These are phyloP conservation scores for Mimosa bimucronata DNA, from an alignment of 306 rosid species.

Conservation along the genomic window DNA sequence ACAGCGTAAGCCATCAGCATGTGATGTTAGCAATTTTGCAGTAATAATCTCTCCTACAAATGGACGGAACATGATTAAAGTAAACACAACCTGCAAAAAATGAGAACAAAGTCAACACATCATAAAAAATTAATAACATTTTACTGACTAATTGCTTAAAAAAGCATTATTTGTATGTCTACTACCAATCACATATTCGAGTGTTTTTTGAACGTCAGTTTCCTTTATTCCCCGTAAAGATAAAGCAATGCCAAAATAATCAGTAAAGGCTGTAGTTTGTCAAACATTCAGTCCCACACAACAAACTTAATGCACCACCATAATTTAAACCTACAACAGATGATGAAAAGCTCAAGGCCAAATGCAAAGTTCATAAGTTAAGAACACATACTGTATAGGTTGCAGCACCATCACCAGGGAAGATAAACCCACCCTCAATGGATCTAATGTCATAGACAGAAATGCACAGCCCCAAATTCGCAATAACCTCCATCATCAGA, in stretches of 20 bases:
- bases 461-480: slow-evolving; percentile 80
- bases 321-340: slow-evolving; percentile 1
- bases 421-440: slow-evolving; percentile 71
- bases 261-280: not conserved
- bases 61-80: slow-evolving; percentile 76
- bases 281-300: slow-evolving; percentile 1
- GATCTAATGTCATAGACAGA: slow-evolving; percentile 76
- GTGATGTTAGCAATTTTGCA: slow-evolving; percentile 63
- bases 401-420: slow-evolving; percentile 77
- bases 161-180: not conserved
- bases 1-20: slow-evolving; percentile 63
- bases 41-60: slow-evolving; percentile 71
- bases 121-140: not conserved
- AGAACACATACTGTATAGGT: slow-evolving; percentile 59
- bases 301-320: slow-evolving; percentile 10
- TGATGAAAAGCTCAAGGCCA: slow-evolving; percentile 30
- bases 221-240: not conserved
- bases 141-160: slow-evolving; percentile 10
- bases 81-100: slow-evolving; percentile 65
- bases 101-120: slow-evolving; percentile 25
- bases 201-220: not conserved
- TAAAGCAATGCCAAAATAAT: slow-evolving; percentile 26
- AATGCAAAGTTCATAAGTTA: not conserved
- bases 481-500: slow-evolving; percentile 61
- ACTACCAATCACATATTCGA: slow-evolving; percentile 8